Evolutionary conservation across 139 green algal species (phyloP), one percentile per base, ranked within the genome.

Genomic region (Coelastrella sp.): DNA sequence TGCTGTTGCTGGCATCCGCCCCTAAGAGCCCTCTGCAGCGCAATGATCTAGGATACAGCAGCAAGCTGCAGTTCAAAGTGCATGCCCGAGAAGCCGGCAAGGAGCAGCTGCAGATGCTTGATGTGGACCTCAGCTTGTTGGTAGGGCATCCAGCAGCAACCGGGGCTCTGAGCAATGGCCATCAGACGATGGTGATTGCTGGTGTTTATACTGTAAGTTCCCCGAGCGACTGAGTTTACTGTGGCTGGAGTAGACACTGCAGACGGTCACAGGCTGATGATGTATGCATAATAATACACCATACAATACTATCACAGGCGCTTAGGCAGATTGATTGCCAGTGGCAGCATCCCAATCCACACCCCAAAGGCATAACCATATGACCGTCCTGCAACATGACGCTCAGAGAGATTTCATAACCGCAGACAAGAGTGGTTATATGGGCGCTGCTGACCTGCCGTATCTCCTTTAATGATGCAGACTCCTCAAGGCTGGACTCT

Each of bases 141-240:
- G 78, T 91, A n/a, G 65, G 35, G 5, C 25, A 70, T 11, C 57
- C 74, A 24, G 72, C 70, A 60, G 70, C 63, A 22, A 63, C 76
- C 9, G 87, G 76, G 0, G 24, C 87, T 1, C 78, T 87, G 6
- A 90, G 75, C 87, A 90, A 90, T 56, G 87, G 87, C 27, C 87
- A 90, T 12, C 87, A 91, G 49, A 87, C 78, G 0, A 87, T 91
- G 65, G 61, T 91, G 24, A 65, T 91, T 27, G 78, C 27, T 24
- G 87, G 76, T n/a, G 87, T 91, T 4, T 91, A 91, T 65, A 82
- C 87, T 56, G 87, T 91, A 60, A 60, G 87, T 68, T 20, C 12
- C 12, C 6, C 72, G 49, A 22, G 4, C 24, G 8, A 22, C 72
- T 78, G 15, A 1, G 6, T 10, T 78, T 49, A 3, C 35, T 49